A percentile compares a stretch with the other conserved stretches of the same genome.
phyloP scores from a whole-genome alignment of 768 basidiomycete species.

The Amanita subjunquillea region DNA sequence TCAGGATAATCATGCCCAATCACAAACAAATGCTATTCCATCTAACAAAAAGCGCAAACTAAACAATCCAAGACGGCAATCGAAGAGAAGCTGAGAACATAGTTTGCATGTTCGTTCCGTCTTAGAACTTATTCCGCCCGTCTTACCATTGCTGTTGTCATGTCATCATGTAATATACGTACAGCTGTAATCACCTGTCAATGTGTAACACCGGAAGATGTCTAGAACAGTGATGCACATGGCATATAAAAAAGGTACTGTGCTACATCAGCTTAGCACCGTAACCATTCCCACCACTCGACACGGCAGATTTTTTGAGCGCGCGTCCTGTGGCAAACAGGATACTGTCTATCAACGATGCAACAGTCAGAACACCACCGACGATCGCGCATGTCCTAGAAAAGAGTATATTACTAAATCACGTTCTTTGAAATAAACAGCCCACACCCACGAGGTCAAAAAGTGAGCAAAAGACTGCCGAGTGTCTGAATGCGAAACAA shows the following conservation, averaged over 20 bases:
- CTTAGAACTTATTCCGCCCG: too few species aligned
- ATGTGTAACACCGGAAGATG: neutral
- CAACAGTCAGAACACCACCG: constrained; percentile 93
- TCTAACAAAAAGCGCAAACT: constrained; percentile 26
- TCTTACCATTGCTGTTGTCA: too few species aligned
- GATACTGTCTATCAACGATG: constrained; percentile 77
- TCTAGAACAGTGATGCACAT: neutral
- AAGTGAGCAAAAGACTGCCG: constrained; percentile 97
- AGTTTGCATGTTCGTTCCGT: too few species aligned
- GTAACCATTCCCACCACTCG: constrained; percentile 19
- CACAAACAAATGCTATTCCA: constrained; percentile 12
- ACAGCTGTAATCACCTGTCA: neutral
- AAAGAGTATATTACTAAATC: neutral
- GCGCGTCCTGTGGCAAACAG: constrained; percentile 75
- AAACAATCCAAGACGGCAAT: constrained; percentile 1
- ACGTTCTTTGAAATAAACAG: neutral
- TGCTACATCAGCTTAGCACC: constrained; percentile 36
- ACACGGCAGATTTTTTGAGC: constrained; percentile 48
- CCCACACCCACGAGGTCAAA: constrained; percentile 75
- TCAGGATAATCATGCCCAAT: neutral
- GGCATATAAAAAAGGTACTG: constrained; percentile 2
- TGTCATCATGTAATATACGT: neutral
- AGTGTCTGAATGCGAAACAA: constrained; percentile 83
- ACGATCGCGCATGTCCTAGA: constrained; percentile 91
- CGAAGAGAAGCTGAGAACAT: neutral